Base-by-base conservation (phyloP, 1,139 yeast genomes). In the Saccharomyces hybrid region DNA sequence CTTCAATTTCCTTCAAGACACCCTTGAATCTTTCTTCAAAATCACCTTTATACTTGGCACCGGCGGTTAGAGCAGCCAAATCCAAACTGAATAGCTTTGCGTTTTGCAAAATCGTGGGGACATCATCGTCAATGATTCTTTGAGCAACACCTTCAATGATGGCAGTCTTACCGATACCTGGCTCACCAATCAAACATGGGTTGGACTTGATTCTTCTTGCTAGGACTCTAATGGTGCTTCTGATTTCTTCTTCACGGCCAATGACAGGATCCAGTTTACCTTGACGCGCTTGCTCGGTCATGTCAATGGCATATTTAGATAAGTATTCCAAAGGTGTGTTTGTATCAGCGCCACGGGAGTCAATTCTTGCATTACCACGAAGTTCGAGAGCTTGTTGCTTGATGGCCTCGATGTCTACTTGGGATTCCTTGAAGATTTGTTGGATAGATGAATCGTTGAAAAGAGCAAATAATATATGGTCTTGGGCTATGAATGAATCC, bases 131-230 rank as follows among this genome's bases (percentile, higher is more conserved):
- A 58, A 93, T 84, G 60, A 93, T 90, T 74, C 99, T 81, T 74
- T 93, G 98, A 14, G 99, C 98, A 56, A 93, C 97, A 63, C 99
- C 99, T 76, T 93, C 99, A 52, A 91, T 96, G 65, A 93, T 91
- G 21, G 96, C 88, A 42, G 99, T 95, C 75, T 93, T 93, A 78
- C 99, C 99, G 53, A 93, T 97, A 81, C 99, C 99, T 34, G 99
- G 96, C 67, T 93, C 98, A 78, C 99, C 99, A 66, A 93, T 89
- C 61, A 93, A 76, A 62, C 96, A 93, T 12, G 99, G 96, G 68
- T 95, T 95, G 3, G 97, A 90, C 74, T 93, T 93, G 34, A 96
- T 88, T 74, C 99, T 83, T 75, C 99, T 85, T 16, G 99, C 93
- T 59, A 93, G 78, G 4, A 95, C 96, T 59, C 98, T 81, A 59